Base-by-base conservation (phyloP, 805 yeast genomes). In the Metschnikowia continentalis region DNA sequence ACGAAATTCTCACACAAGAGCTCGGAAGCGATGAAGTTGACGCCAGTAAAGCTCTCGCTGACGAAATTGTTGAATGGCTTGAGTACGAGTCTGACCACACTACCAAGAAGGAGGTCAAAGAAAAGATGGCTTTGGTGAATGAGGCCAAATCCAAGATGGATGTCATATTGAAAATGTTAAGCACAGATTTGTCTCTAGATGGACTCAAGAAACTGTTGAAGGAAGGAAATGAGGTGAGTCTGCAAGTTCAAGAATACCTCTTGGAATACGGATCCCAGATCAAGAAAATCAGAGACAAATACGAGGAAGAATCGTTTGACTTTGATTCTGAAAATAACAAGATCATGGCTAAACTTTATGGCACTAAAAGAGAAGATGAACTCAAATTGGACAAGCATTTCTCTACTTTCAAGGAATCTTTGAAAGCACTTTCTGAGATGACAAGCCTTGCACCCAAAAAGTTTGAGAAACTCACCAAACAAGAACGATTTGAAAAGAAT, bases 61-160 rank as follows among this genome's bases (percentile, higher is more conserved):
- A 71, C 14, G 82, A 80, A 10, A 68, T 74, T 23, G 68, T 87
- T 42, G 92, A 86, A 52, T 89, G 96, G 96, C 70, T 90, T 36
- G 96, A 89, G 46, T 81, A 79, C 59, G 90, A 82, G 15, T 76
- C 88, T 35, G 86, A 79, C 48, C 72, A 69, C 20, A 78, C 87
- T 1, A 55, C 66, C 3, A 14, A 62, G 19, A 61, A 62, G 3
- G 70, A 66, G 5, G 53, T 72, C 11, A 48, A 60, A 41, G 60
- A 50, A 8, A 72, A 68, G 54, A 47, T 61, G 19, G 48, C 54
- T n/a, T 58, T 56, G 26, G 45, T 72, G 5, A 35, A 51, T 0
- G 54, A 50, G 2, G 57, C 61, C 42, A 61, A 57, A 51, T 36
- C 49, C 2, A 56, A 57, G 26, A 55, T 71, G 46, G 71, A 73